These are phyloP conservation scores for Colletotrichum truncatum DNA, from an alignment of 2,329 filamentous ascomycete species.

Conservation along the genomic window DNA sequence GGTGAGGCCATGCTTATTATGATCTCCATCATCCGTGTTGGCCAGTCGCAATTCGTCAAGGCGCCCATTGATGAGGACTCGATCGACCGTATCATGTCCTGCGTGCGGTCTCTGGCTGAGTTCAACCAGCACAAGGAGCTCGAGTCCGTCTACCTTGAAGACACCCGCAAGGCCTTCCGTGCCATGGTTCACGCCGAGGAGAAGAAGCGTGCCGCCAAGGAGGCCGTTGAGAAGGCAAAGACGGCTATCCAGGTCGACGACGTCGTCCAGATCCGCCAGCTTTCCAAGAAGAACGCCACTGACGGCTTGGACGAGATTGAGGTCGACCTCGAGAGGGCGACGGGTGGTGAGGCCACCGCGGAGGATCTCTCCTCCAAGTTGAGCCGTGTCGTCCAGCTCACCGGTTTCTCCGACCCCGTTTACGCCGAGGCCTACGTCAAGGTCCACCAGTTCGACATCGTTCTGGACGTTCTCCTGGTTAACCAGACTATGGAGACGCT, in stretches of 20 bases:
- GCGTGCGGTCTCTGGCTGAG: constrained; percentile 90
- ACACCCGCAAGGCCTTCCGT: constrained; percentile 94
- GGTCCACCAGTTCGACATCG: constrained; percentile 98
- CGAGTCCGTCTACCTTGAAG: constrained; percentile 91
- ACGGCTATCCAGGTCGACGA: constrained; percentile 95
- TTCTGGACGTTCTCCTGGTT: constrained; percentile 93
- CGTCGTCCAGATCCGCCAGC: constrained; percentile 89
- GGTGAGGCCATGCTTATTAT: constrained; percentile 99
- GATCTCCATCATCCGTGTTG: constrained; percentile 98
- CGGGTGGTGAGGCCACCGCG: constrained; percentile 82
- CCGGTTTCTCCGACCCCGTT: constrained; percentile 96
- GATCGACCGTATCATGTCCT: constrained; percentile 98
- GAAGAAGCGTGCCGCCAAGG: constrained; percentile 96
- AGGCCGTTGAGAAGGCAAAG: constrained; percentile 91
- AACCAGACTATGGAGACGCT: constrained; percentile 97
- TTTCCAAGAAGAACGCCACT: constrained; percentile 87
- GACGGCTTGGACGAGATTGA: constrained; percentile 89
- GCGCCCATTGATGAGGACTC: constrained; percentile 97
- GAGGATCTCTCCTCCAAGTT: constrained; percentile 95
- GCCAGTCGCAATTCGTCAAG: constrained; percentile 99
- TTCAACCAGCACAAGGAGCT: constrained; percentile 90
- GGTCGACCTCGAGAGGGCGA: constrained; percentile 91
- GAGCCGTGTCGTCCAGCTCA: constrained; percentile 94
- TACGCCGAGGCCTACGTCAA: constrained; percentile 99
- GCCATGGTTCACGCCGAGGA: constrained; percentile 98